phyloP scores from a whole-genome alignment of 805 yeast species.

The Nakazawaea populi region DNA sequence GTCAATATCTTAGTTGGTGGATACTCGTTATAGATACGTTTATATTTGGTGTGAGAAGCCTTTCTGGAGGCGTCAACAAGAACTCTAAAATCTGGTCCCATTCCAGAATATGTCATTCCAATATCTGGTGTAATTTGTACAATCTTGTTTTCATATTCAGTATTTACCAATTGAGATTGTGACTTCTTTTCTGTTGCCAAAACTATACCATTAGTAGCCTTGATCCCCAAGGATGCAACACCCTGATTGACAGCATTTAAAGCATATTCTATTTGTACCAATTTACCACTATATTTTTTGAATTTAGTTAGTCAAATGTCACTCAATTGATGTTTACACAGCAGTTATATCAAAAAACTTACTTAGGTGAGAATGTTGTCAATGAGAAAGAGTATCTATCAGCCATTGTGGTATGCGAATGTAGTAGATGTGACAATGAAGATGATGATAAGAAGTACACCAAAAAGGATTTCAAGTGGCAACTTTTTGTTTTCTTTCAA shows the following conservation, averaged over 20 bases:
- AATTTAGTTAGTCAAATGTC: constrained; percentile 4
- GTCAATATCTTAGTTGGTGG: constrained; percentile 95
- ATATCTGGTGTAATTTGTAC: constrained; percentile 87
- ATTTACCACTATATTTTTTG: constrained; percentile 65
- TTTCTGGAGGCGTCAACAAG: constrained; percentile 91
- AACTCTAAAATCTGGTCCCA: constrained; percentile 98
- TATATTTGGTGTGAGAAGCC: constrained; percentile 87
- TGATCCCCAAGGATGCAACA: constrained; percentile 91
- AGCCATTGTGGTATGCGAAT: constrained; percentile 52
- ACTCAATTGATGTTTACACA: neutral
- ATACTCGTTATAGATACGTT: constrained; percentile 90
- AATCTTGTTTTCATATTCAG: constrained; percentile 72
- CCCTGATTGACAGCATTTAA: constrained; percentile 97
- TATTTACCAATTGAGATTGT: constrained; percentile 67
- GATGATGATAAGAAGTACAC: no score
- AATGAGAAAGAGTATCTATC: constrained; percentile 97
- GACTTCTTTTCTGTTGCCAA: constrained; percentile 95
- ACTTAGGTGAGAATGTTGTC: constrained; percentile 96
- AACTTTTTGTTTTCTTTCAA: neutral
- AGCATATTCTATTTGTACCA: constrained; percentile 97
- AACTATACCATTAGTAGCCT: constrained; percentile 92
- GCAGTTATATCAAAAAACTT: constrained; percentile 24
- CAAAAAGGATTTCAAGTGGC: neutral
- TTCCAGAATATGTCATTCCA: constrained; percentile 95
- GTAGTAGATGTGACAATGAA: neutral